Base-by-base conservation (phyloP, 257 asterid genomes). In the Galeopsis tetrahit region DNA sequence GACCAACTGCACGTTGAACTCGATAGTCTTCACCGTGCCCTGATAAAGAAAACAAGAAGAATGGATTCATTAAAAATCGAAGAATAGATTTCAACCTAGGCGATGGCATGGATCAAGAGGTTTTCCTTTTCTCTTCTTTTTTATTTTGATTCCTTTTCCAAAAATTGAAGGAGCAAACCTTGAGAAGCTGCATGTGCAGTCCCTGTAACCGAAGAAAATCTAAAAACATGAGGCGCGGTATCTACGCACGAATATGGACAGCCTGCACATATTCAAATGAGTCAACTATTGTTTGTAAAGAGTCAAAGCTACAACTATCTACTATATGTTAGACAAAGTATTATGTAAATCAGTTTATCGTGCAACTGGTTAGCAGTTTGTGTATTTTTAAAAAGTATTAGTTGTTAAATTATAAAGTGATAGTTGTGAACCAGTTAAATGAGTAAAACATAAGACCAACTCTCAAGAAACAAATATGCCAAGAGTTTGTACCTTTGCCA, bases 181-280 rank as follows among this genome's bases (percentile, higher is more conserved):
- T 91, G 97, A 61, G 90, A 79, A 65, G 88, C 79, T 62, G 96
- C 95, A 14, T 64, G 77, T 0, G 96, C 97, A 51, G 92, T 84
- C 73, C 93, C 95, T 0, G 87, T 88, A 17, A n/a, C 74, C 13
- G 98, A 75, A 68, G 93, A 85, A 82, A 91, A 87, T 63, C 69
- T 67, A 71, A 93, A 93, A 6, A 89, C 94, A 44, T 84, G 91
- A 69, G 96, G 97, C 69, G 98, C 96, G 48, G 76, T 82, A 73
- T 83, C 83, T 51, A 89, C 96, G 9, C 98, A 91, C 32, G 98
- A 86, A 88, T 84, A 89, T 6, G 90, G 94, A 78, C 98, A 93
- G 33, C 93, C 98, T 93, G 90, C 87, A 79, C 7, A 69, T 62
- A 68, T 14, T 6, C 35, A 34, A 28, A 78, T 7, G 58, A 28